A percentile compares a stretch with the other conserved stretches of the same genome.
phyloP scores from a whole-genome alignment of 73 alveolate genomes.

The Paraurostyla sp. region DNA sequence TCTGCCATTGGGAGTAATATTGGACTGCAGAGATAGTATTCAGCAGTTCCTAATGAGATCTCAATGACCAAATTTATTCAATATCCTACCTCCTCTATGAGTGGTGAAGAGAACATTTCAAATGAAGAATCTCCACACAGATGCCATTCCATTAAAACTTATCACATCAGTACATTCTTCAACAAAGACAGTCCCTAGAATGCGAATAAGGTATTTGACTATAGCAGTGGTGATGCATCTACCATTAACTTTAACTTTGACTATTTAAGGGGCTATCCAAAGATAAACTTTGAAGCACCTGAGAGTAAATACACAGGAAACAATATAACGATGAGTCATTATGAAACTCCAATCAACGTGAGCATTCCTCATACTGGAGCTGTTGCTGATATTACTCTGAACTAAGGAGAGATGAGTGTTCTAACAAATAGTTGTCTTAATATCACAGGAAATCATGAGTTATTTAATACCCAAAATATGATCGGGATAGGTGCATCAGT shows the following conservation, averaged over 20 bases:
- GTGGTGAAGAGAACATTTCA: slow-evolving; percentile 43
- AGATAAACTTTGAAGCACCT: slow-evolving; percentile 21
- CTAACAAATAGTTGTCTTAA: slow-evolving; percentile 14
- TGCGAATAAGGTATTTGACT: not conserved
- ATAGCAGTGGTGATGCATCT: not conserved
- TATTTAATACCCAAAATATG: not conserved
- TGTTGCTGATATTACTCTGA: not conserved
- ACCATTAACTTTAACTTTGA: slow-evolving; percentile 11
- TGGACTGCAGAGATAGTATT: not conserved
- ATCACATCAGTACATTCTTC: slow-evolving; percentile 39
- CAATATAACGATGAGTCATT: slow-evolving; percentile 23
- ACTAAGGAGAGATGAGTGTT: slow-evolving; percentile 14
- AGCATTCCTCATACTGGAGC: not conserved
- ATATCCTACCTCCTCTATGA: not conserved
- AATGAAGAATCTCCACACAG: slow-evolving; percentile 58
- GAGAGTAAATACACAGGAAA: not conserved
- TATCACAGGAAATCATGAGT: not conserved
- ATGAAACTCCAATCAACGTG: not conserved
- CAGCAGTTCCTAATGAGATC: not conserved
- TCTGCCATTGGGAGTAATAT: not conserved
- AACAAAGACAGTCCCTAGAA: not conserved
- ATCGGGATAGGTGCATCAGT: not conserved
- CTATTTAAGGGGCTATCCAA: slow-evolving; percentile 18
- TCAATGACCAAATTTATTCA: not conserved
- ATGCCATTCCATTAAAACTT: slow-evolving; percentile 38